Base-by-base conservation (phyloP, 2,329 filamentous ascomycete genomes). In the Xylaria hypoxylon region DNA sequence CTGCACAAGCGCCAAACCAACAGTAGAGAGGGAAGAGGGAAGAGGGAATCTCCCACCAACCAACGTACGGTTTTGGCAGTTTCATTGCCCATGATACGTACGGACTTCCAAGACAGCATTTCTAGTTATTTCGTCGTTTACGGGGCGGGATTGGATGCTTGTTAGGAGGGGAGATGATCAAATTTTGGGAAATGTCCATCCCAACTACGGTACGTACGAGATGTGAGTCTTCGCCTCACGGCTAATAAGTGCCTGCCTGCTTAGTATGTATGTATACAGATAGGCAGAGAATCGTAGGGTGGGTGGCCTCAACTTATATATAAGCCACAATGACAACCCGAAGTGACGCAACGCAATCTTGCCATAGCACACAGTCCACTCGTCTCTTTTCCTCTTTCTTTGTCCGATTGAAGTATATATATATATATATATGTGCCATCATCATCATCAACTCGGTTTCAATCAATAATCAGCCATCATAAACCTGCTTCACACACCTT, bases 251-350 rank as follows among this genome's bases (percentile, higher is more conserved):
- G 15, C 13, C 35, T 13, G 13, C 35, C 10, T n/a, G n/a, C n/a
- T n/a, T n/a, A n/a, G n/a, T 38, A 38, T 6, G 31, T 28, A 51
- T 10, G 22, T 17, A 47, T 2, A 17, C 52, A 52, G 47, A 28
- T 7, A 57, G 44, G 33, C 10, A 57, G 52, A 51, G 28, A 38
- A 8, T n/a, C n/a, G 33, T 11, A 58, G 17, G 31, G 58, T 24
- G 17, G 31, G 58, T 24, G 24, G n/a, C 22, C 51, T 22, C 8
- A n/a, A 52, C 40, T 17, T 48, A 56, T 62, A 65, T 67, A 63
- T 66, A 66, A 66, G 47, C 47, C 31, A 1, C 47, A 33, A 26
- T 35, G 38, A 28, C 31, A 52, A 48, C 52, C 35, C 58, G 17
- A 38, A 53, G 62, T 45, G 60, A 56, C 22, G 53, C 40, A 5